Base-by-base conservation (phyloP, 495 filamentous ascomycete genomes). In the Xeromyces bisporus region DNA sequence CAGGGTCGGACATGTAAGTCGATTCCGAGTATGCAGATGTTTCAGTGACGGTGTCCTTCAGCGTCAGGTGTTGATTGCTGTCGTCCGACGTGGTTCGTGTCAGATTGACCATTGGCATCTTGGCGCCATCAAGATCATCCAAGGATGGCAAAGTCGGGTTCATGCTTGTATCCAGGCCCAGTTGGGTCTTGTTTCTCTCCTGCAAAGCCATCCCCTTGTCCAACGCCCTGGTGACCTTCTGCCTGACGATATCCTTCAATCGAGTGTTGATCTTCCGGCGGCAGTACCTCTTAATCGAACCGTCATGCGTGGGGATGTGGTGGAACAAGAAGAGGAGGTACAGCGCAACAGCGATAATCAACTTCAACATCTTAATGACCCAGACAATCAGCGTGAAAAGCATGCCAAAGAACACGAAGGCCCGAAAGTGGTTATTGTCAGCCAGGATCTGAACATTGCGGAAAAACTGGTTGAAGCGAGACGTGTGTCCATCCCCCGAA, bases 271-370 rank as follows among this genome's bases (percentile, higher is more conserved):
- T 73, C 58, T 93, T 93, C 10, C 84, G 71, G 35, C 80, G 74
- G 47, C 87, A 94, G 55, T 91, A 97, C 9, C 72, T 72, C 8
- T 69, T 67, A 13, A 97, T 63, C 1, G 75, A 71, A n/a, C 78
- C 79, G 47, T 92, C 82, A 15, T 64, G 56, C 7, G 62, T 60
- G 3, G 82, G 81, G 35, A 97, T 91, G 41, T 83, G 78, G 51
- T 83, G 77, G 67, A 80, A 93, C 2, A 97, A 65, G 58, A 89
- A 97, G 36, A 75, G 64, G 16, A 93, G 50, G 50, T 92, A 97
- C 24, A 91, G 69, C 1, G 87, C 36, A 25, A 71, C 55, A 0
- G 81, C 81, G 6, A 81, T 40, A 5, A 80, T 45, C 26, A 97
- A 63, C 18, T 74, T 79, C 24, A 94, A 44, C 8, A 79, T 68